A percentile compares a stretch with the other conserved stretches of the same genome.
These are phyloP conservation scores for Musa itinerans DNA, from an alignment of 176 grass and related monocot genomes.

Conservation along the genomic window DNA sequence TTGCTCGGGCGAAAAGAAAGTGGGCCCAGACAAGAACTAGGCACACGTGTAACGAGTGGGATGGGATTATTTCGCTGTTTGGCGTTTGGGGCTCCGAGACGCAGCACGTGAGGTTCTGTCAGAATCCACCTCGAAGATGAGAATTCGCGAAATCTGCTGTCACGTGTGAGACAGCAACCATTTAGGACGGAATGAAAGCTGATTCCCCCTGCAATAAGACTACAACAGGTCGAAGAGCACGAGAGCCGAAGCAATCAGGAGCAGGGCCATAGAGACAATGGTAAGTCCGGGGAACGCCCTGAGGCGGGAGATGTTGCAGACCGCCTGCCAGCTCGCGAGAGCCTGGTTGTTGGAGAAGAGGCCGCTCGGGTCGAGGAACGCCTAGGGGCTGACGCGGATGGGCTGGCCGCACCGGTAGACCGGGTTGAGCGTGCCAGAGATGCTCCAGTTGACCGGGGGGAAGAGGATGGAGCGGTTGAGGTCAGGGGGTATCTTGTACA, in stretches of 20 bases:
- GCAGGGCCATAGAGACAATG: constrained; percentile 21
- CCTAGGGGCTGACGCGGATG: constrained; percentile 46
- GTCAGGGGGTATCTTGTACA: constrained; percentile 88
- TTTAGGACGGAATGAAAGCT: no score
- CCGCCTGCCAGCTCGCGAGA: constrained; percentile 55
- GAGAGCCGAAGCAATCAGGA: constrained; percentile 30
- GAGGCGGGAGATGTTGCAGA: constrained; percentile 60
- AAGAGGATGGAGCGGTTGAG: constrained; percentile 56
- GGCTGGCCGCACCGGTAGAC: constrained; percentile 46
- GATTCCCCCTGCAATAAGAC: not conserved
- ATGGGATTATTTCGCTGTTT: not conserved
- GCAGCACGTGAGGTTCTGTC: no score
- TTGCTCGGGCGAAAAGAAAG: no score
- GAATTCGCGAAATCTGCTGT: no score
- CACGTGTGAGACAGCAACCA: no score
- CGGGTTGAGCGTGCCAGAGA: constrained; percentile 54
- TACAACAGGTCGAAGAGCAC: constrained; percentile 45
- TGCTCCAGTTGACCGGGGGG: constrained; percentile 66
- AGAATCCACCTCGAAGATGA: no score
- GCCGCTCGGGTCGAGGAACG: constrained; percentile 57
- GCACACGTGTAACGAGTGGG: not conserved
- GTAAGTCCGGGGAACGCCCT: not conserved
- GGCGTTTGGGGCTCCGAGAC: not conserved
- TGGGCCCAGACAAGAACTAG: no score
- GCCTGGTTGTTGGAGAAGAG: constrained; percentile 48